Conservation (phyloP, 108 stramenopile species). For the Pinguiococcus pyrenoidosus region DNA sequence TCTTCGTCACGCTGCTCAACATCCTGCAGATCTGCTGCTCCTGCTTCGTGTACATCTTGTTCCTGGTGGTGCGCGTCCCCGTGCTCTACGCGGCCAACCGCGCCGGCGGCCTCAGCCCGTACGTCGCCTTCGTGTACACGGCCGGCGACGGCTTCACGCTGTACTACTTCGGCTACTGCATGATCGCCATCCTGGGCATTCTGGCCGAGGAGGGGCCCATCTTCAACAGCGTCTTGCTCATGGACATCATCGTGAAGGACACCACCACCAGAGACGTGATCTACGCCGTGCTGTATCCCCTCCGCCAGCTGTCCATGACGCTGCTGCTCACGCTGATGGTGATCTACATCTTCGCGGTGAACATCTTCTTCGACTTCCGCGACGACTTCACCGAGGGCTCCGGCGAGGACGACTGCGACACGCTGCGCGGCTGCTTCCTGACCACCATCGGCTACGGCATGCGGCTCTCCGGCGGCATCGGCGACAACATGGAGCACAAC, state of each 20-base stretch:
- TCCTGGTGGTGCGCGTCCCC: conserved; percentile 13
- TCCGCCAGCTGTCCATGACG: conserved; percentile 25
- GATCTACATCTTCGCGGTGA: conserved; percentile 19
- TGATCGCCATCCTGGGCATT: conserved; percentile 1
- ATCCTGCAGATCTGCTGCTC: conserved; percentile 1
- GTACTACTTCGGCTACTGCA: conserved; percentile 6
- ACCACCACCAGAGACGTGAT: conserved; percentile 19
- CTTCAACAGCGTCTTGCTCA: conserved; percentile 2
- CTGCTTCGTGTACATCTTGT: conserved; percentile 2
- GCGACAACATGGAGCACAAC: conserved; percentile 16
- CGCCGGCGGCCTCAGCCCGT: background rate
- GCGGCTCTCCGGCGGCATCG: conserved; percentile 20
- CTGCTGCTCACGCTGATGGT: conserved; percentile 12
- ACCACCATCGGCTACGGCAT: conserved; percentile 19
- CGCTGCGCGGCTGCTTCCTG: conserved; percentile 14
- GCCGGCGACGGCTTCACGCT: conserved; percentile 10
- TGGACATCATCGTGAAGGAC: conserved; percentile 27
- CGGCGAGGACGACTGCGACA: conserved; percentile 17
- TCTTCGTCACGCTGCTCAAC: conserved; percentile 1
- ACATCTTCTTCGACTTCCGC: conserved; percentile 8
- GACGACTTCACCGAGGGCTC: conserved; percentile 8
- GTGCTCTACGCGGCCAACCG: conserved; percentile 7
- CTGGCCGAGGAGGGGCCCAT: conserved; percentile 2
- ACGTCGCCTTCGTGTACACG: conserved; percentile 4
- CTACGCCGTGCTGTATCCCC: conserved; percentile 24